Evolutionary conservation across 495 filamentous ascomycete genomes (phyloP), one percentile per base, ranked within the genome.

Genomic region (Hyaloscypha hepaticicola): DNA sequence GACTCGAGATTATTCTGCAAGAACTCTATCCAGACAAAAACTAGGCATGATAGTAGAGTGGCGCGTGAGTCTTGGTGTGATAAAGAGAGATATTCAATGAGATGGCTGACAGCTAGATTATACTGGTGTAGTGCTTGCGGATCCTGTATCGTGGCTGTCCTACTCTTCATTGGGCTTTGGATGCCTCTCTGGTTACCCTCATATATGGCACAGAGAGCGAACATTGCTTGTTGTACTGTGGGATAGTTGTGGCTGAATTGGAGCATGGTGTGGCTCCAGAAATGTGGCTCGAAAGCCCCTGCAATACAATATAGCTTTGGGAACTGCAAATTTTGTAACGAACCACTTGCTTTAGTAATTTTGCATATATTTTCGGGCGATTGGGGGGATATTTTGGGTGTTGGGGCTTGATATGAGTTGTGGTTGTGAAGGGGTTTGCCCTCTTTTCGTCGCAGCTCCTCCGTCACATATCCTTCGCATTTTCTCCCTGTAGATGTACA

Each of bases 401-500:
- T 12, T 12, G 31, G 31, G 31, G 31, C 5, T 12, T 5, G 31
- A 34, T 34, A 5, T 5, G 12, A 5, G 31, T 5, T 5, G 12
- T 12, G 5, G 31, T 12, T 34, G 5, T 26, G 2, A 24, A 21
- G 14, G 22, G 22, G 21, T 58, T 58, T 22, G 6, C 14, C 1
- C 1, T 7, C 9, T 28, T 8, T n/a, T 21, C 55, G 50, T 24
- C 1, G 50, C 11, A 11, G 50, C 50, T 24, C 21, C 2, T 9
- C 22, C 21, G 9, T 28, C 11, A 2, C 14, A 58, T 70, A 19
- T 60, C 55, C 55, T 25, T 58, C 55, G 28, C 55, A 58, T 11
- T 19, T 58, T 28, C 55, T 31, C n/a, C 55, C 69, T 8, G 69
- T 71, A 21, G 69, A 67, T 62, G 68, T 65, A 66, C 70, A 68